These are phyloP conservation scores for Ceratobasidium sp. DNA, from an alignment of 1,284 basidiomycete genomes.

Conservation along the genomic window DNA sequence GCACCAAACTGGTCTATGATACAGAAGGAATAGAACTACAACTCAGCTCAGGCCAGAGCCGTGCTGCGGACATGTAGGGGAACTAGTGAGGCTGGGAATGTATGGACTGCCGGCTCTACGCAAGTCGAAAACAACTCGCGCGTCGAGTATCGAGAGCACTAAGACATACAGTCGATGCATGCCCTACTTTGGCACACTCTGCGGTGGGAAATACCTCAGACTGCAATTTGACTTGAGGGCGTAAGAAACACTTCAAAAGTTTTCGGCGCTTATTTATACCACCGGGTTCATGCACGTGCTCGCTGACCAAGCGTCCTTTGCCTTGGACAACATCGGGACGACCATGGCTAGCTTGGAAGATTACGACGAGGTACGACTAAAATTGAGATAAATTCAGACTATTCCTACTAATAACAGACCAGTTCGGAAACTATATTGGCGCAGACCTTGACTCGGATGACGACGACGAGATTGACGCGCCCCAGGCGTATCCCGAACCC, in stretches of 20 bases:
- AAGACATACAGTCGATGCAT: slow-evolving; percentile 27
- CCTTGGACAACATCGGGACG: slow-evolving; percentile 5
- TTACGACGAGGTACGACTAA: slow-evolving; percentile 66
- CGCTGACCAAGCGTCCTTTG: neutral
- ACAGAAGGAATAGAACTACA: neutral
- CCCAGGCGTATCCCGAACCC: slow-evolving; percentile 49
- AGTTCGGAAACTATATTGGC: slow-evolving; percentile 95
- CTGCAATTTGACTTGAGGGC: slow-evolving; percentile 35
- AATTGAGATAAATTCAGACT: neutral
- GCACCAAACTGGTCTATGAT: neutral
- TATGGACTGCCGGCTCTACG: slow-evolving; percentile 34
- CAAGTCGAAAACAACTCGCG: neutral
- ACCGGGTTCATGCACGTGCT: neutral
- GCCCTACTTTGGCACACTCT: slow-evolving; percentile 35
- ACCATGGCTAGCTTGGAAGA: slow-evolving; percentile 62
- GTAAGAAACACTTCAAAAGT: neutral
- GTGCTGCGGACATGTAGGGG: neutral
- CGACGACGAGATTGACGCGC: slow-evolving; percentile 59
- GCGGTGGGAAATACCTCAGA: slow-evolving; percentile 5
- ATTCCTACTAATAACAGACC: slow-evolving; percentile 41
- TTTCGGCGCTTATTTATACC: slow-evolving; percentile 5
- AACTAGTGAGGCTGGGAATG: slow-evolving; percentile 6
- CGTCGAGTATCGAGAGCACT: slow-evolving; percentile 9
- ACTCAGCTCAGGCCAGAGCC: neutral
- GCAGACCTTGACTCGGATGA: slow-evolving; percentile 91